Percentiles rank a stretch among this genome's conserved stretches.
Conservation (phyloP, 2,329 filamentous ascomycete genomes). For the Penicillium sumatraense region DNA sequence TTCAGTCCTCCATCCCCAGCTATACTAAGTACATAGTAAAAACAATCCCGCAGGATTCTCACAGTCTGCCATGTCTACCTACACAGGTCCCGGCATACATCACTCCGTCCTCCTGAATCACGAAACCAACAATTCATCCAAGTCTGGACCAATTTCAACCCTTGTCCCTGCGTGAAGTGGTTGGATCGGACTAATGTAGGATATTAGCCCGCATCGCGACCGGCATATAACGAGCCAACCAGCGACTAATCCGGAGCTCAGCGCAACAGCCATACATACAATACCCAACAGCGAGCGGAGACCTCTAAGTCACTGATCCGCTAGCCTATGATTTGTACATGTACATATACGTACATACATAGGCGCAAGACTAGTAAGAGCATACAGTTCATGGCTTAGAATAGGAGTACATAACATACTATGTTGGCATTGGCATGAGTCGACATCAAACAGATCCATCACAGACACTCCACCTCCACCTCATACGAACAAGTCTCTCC, state of each 20-base stretch:
- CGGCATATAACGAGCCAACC: slow-evolving; percentile 10
- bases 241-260: not conserved
- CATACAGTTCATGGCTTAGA: too few species aligned
- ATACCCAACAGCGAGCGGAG: slow-evolving; percentile 5
- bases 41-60: too few species aligned
- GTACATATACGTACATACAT: not conserved
- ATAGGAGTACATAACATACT: not conserved
- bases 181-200: not conserved
- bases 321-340: not conserved
- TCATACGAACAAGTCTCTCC: slow-evolving; percentile 2
- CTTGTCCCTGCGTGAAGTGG: not conserved
- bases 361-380: not conserved
- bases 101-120: not conserved
- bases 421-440: not conserved
- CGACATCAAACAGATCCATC: not conserved
- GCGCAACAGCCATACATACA: not conserved
- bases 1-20: too few species aligned
- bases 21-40: too few species aligned
- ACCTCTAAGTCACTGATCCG: slow-evolving; percentile 1
- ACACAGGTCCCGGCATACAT: not conserved
- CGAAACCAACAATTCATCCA: not conserved
- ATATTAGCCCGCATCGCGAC: not conserved
- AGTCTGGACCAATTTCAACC: not conserved
- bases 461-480: slow-evolving; percentile 4
- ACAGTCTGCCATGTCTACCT: too few species aligned